Conservation (phyloP, 1,284 basidiomycete species). For the Tylopilus sp. region DNA sequence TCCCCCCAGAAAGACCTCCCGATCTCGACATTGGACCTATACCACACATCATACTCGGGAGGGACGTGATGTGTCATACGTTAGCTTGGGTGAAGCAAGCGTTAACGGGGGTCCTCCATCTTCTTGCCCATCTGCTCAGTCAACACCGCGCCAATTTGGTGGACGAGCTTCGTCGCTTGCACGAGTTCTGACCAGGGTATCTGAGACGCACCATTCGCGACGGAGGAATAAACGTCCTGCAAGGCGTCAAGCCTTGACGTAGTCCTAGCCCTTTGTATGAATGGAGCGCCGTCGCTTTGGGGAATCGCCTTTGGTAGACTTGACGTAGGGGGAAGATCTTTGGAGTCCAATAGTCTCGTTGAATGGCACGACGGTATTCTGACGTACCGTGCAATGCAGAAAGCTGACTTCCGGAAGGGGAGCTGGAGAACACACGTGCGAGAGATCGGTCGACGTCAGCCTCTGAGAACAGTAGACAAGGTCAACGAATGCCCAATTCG, state of each 20-base stretch:
- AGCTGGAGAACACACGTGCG: conserved; percentile 4
- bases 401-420: conserved; percentile 1
- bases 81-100: not conserved
- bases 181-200: conserved; percentile 37
- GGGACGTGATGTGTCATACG: conserved; percentile 39
- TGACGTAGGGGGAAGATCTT: not conserved
- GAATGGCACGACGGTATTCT: not conserved
- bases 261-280: conserved; percentile 30
- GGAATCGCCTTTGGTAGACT: conserved; percentile 8
- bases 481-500: not conserved
- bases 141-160: conserved; percentile 36
- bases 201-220: conserved; percentile 37
- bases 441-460: conserved; percentile 24
- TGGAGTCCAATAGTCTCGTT: conserved; percentile 1
- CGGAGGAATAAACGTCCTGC: conserved; percentile 33
- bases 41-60: conserved; percentile 5
- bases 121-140: conserved; percentile 37
- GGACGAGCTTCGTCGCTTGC: conserved; percentile 35
- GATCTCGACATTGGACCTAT: not conserved
- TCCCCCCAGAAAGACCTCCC: not conserved
- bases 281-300: conserved; percentile 8
- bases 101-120: conserved; percentile 17
- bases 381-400: conserved; percentile 9
- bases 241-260: conserved; percentile 35
- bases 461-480: conserved; percentile 12